Conservation (phyloP, 2,329 filamentous ascomycete genomes). For the Diplocarpon mali region DNA sequence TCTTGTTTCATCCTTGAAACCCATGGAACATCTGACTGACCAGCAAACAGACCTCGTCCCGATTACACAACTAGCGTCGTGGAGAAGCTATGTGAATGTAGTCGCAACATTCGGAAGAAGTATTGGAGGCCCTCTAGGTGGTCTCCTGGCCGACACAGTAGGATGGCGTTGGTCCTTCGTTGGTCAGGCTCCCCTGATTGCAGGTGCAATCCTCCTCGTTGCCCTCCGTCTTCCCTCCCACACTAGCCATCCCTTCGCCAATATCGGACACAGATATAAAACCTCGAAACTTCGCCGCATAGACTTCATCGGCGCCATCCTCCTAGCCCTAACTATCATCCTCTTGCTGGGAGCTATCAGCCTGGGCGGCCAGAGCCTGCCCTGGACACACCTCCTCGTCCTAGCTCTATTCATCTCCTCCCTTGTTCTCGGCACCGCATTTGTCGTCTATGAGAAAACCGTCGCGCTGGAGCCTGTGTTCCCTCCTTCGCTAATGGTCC, state of each 20-base stretch:
- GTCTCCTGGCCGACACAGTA: constrained; percentile 39
- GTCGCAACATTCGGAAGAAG: constrained; percentile 40
- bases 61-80: constrained; percentile 40
- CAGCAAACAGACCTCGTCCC: constrained; percentile 28
- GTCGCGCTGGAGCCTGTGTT: constrained; percentile 46
- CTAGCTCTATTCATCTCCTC: constrained; percentile 26
- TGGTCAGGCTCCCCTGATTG: constrained; percentile 42
- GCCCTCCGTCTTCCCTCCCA: constrained; percentile 20
- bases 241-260: background rate
- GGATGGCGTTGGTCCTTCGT: constrained; percentile 50
- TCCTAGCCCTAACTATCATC: constrained; percentile 35
- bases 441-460: constrained; percentile 28
- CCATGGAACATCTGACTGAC: background rate
- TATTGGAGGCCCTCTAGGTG: constrained; percentile 41
- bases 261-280: constrained; percentile 4
- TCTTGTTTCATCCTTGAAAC: background rate
- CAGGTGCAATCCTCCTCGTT: constrained; percentile 40
- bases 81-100: constrained; percentile 43
- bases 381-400: constrained; percentile 30
- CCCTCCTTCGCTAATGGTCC: constrained; percentile 41
- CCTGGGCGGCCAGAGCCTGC: constrained; percentile 34
- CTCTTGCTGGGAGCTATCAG: constrained; percentile 36
- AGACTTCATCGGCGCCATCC: constrained; percentile 45
- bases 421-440: constrained; percentile 18
- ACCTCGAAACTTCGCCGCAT: constrained; percentile 36